Evolutionary conservation across 495 filamentous ascomycete genomes (phyloP).

Genomic region (Penicillium diatomitis): DNA sequence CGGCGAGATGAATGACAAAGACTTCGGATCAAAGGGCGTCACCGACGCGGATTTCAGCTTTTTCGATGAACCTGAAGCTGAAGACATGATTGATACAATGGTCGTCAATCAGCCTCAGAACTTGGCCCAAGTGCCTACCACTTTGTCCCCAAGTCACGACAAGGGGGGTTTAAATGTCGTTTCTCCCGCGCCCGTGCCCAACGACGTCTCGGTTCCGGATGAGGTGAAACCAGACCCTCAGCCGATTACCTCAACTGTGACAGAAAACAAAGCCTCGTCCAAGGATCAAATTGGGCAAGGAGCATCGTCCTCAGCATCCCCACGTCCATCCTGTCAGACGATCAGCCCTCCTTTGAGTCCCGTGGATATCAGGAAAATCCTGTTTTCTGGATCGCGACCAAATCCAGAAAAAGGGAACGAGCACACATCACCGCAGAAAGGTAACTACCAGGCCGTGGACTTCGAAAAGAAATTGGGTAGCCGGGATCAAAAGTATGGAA

Average conservation of each 20-base stretch:
- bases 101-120: slow-evolving; percentile 7
- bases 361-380: slow-evolving; percentile 38
- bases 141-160: background rate
- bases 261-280: background rate
- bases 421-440: slow-evolving; percentile 18
- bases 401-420: slow-evolving; percentile 3
- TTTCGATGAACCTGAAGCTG: slow-evolving; percentile 59
- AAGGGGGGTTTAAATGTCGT: background rate
- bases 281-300: slow-evolving; percentile 4
- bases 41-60: slow-evolving; percentile 88
- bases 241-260: background rate
- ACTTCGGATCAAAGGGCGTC: slow-evolving; percentile 74
- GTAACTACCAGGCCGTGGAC: slow-evolving; percentile 38
- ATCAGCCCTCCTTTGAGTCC: slow-evolving; percentile 45
- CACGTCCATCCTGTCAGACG: slow-evolving; percentile 17
- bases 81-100: slow-evolving; percentile 15
- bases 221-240: background rate
- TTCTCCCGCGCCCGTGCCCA: background rate
- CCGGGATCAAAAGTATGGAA: slow-evolving; percentile 44
- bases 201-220: background rate
- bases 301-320: slow-evolving; percentile 8
- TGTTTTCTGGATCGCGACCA: slow-evolving; percentile 25
- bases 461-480: slow-evolving; percentile 37
- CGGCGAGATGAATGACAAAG: slow-evolving; percentile 60
- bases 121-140: background rate